A percentile compares a stretch with the other conserved stretches of the same genome.
Conservation (phyloP, 2,329 filamentous ascomycete genomes). For the Monilinia fructicola region DNA sequence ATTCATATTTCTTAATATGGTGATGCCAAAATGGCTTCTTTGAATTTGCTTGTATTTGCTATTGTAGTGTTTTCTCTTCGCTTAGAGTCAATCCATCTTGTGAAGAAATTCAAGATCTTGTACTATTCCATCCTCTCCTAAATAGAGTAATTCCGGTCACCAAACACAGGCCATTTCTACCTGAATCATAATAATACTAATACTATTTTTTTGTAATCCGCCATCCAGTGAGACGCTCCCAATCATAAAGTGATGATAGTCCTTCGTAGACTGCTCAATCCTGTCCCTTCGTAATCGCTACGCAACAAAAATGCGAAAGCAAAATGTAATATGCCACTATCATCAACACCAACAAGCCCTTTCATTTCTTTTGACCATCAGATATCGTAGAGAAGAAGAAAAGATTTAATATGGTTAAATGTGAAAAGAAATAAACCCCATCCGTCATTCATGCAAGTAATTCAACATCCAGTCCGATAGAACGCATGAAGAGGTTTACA, state of each 20-base stretch:
- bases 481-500: constrained; percentile 97
- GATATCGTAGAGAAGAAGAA: constrained; percentile 17
- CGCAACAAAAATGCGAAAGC: constrained; percentile 14
- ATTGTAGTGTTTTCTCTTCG: background rate
- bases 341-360: constrained; percentile 20
- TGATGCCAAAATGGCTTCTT: background rate
- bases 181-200: constrained; percentile 18
- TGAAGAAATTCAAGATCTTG: background rate
- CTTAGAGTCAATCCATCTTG: background rate
- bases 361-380: constrained; percentile 12
- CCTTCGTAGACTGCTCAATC: background rate
- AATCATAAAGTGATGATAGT: constrained; percentile 15
- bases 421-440: constrained; percentile 7
- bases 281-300: constrained; percentile 10
- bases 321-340: constrained; percentile 15
- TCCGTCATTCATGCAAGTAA: constrained; percentile 42
- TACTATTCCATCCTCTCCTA: constrained; percentile 6
- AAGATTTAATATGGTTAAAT: constrained; percentile 18
- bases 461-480: constrained; percentile 97
- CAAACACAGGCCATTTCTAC: constrained; percentile 4
- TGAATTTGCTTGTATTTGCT: background rate
- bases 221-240: constrained; percentile 18
- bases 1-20: background rate
- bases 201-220: constrained; percentile 1
- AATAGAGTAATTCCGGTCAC: constrained; percentile 2